phyloP scores from a whole-genome alignment of 2,329 filamentous ascomycete genomes.

The Diplodia corticola region DNA sequence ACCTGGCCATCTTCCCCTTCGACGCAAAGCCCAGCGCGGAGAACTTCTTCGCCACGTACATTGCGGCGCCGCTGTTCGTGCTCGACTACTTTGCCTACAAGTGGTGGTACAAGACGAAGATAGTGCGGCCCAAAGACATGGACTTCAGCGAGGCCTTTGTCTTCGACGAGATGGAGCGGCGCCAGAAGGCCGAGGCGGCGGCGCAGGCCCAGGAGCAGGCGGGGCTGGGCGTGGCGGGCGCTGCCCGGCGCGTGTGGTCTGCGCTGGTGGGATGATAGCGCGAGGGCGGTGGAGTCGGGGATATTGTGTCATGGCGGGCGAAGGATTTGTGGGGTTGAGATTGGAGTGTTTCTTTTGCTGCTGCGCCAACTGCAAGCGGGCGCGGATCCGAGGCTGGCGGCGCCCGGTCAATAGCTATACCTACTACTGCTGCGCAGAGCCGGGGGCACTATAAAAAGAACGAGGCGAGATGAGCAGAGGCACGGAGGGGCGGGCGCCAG shows the following conservation, averaged over 20 bases:
- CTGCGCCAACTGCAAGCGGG: constrained; percentile 13
- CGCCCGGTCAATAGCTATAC: no score
- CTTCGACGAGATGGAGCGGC: constrained; percentile 15
- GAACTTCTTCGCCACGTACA: constrained; percentile 51
- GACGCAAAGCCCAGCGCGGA: constrained; percentile 36
- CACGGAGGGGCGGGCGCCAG: no score
- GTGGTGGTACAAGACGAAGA: constrained; percentile 22
- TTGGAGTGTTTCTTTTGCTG: no score
- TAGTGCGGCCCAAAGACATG: constrained; percentile 19
- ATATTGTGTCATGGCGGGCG: neutral
- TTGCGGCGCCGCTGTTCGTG: constrained; percentile 35
- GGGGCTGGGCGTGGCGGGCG: neutral
- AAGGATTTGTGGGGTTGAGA: no score
- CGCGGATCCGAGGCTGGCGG: neutral
- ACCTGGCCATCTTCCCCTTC: constrained; percentile 50
- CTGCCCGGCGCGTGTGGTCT: constrained; percentile 3
- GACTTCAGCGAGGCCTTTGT: constrained; percentile 20
- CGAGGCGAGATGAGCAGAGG: no score
- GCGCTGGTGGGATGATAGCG: constrained; percentile 11
- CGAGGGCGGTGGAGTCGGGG: neutral
- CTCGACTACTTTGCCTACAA: constrained; percentile 23
- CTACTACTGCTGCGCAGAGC: no score
- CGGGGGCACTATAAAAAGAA: no score
- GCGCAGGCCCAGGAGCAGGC: neutral
- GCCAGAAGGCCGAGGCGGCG: constrained; percentile 7